phyloP scores from a whole-genome alignment of 257 asterid species.

The Plantago major region DNA sequence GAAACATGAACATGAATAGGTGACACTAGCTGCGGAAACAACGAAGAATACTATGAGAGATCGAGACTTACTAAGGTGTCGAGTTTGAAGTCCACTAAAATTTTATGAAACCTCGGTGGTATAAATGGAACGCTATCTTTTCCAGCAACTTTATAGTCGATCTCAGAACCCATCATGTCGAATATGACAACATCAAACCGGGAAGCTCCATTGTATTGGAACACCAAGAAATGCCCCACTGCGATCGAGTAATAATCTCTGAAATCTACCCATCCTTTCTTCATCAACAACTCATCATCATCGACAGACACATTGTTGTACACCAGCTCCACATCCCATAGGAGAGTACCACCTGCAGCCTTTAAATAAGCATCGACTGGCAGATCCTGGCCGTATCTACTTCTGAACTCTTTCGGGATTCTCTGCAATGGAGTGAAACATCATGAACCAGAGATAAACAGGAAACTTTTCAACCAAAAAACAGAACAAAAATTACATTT shows the following conservation, averaged over 20 bases:
- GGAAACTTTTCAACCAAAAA: no score
- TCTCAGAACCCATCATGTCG: conserved; percentile 11
- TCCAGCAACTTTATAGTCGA: conserved; percentile 5
- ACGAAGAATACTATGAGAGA: no score
- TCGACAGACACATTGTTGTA: background rate
- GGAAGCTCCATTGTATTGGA: conserved; percentile 13
- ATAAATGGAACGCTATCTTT: background rate
- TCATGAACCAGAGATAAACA: no score
- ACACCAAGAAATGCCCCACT: background rate
- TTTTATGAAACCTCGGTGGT: no score
- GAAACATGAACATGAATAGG: no score
- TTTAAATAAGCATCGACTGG: background rate
- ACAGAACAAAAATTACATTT: no score
- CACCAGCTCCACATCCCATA: conserved; percentile 4
- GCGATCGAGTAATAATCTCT: conserved; percentile 7
- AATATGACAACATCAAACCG: conserved; percentile 11
- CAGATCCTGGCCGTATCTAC: conserved; percentile 3
- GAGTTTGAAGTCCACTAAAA: no score
- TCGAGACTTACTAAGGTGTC: no score
- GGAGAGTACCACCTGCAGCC: background rate
- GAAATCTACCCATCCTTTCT: conserved; percentile 4
- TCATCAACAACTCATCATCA: background rate
- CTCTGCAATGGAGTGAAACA: conserved; percentile 1
- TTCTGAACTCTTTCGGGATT: conserved; percentile 3
- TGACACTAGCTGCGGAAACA: no score